These are phyloP conservation scores for Pulveroboletus sp. DNA, from an alignment of 768 basidiomycete species.

Conservation along the genomic window DNA sequence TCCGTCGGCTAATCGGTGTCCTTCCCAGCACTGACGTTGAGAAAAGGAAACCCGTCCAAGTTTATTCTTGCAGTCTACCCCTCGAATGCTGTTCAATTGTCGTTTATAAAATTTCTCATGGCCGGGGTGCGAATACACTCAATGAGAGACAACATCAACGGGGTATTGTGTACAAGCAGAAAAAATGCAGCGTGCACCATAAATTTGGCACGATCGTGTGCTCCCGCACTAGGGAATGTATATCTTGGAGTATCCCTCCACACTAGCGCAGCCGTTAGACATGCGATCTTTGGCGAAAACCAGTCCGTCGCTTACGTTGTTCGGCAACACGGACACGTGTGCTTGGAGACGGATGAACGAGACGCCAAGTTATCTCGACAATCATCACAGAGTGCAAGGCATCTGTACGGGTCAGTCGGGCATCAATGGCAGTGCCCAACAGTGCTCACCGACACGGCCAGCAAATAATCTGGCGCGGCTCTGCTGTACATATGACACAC, in stretches of 20 bases:
- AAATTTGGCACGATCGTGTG: not conserved
- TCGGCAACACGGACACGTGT: conserved; percentile 50
- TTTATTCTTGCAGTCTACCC: no score
- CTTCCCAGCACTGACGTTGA: no score
- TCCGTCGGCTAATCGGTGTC: no score
- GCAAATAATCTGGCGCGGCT: conserved; percentile 66
- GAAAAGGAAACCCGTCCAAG: no score
- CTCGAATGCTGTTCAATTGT: not conserved
- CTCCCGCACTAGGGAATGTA: conserved; percentile 26
- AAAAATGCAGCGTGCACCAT: conserved; percentile 4
- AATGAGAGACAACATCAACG: conserved; percentile 1
- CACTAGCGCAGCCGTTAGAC: conserved; percentile 17
- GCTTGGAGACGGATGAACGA: conserved; percentile 43
- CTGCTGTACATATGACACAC: conserved; percentile 73
- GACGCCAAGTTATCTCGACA: conserved; percentile 51
- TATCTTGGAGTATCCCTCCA: conserved; percentile 34
- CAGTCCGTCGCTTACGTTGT: conserved; percentile 32
- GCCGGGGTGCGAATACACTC: conserved; percentile 3
- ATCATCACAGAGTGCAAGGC: conserved; percentile 50
- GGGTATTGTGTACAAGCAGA: conserved; percentile 12
- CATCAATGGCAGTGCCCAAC: not conserved
- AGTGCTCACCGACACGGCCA: conserved; percentile 77
- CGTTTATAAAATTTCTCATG: conserved; percentile 5
- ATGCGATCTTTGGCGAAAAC: not conserved
- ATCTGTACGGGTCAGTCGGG: conserved; percentile 28